Evolutionary conservation across 2,329 filamentous ascomycete genomes (phyloP), one percentile per base, ranked within the genome.

Genomic region (Aspergillus viridinutans): DNA sequence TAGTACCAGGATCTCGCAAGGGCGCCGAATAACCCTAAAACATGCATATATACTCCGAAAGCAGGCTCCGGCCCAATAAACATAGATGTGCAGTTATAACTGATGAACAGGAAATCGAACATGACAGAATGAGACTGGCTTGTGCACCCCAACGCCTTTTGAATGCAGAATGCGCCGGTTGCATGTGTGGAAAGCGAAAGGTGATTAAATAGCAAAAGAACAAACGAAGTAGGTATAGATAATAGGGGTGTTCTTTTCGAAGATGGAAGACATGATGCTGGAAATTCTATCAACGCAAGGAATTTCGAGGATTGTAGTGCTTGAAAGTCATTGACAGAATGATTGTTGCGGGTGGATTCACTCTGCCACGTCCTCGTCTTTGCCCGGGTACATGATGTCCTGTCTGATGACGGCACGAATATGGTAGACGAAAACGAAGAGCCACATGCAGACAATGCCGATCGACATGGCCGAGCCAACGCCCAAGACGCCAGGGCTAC

Each of bases 351-450:
- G 28, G 8, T 38, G 23, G 7, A 14, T 3, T 60, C 65, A 72
- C 0, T 72, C 69, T 5, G 62, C 67, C 10, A 67, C 77, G 60
- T 86, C 84, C 64, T 86, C 84, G 58, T 86, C 84, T 64, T 80
- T 84, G 0, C 84, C 84, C 4, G 82, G 81, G 71, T 79, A 85
- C 62, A 86, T 72, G 20, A 87, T 80, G 50, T 84, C 77, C 49
- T 78, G 74, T 17, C 73, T 75, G 61, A 71, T 68, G 28, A 87
- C 73, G 1, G 83, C 84, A 25, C 75, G 71, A 2, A 82, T 65
- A 64, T 84, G 79, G 45, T 76, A 74, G 21, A 73, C 69, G 9
- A 80, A 75, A 25, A 83, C 80, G 61, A 83, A 76, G 1, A 84
- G 50, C 80, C 83, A 88, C 67, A 82, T 79, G 14, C 73, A 67